phyloP scores from a whole-genome alignment of 176 grass and related monocot genomes.

The Luzula sylvatica region DNA sequence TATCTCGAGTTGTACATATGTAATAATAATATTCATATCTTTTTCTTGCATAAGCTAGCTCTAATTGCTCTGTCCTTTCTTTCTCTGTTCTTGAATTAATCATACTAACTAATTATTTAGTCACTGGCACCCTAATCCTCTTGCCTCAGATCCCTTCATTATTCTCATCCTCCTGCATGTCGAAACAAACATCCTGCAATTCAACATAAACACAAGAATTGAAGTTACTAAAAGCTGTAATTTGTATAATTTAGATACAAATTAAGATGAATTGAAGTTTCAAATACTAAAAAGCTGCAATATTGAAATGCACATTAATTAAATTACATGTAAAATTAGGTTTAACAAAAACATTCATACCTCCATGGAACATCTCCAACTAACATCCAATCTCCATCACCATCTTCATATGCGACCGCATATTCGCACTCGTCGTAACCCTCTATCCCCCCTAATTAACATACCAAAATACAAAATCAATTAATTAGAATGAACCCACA shows the following conservation, averaged over 20 bases:
- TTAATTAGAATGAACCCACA: too few species aligned
- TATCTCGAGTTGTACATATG: not conserved
- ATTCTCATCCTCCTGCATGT: slow-evolving; percentile 84
- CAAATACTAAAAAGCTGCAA: too few species aligned
- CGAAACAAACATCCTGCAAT: slow-evolving; percentile 60
- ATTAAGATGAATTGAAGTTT: too few species aligned
- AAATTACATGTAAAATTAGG: not conserved
- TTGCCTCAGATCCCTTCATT: slow-evolving; percentile 74
- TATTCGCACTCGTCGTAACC: slow-evolving; percentile 49
- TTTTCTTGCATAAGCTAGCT: not conserved
- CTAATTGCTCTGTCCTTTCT: not conserved
- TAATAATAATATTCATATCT: not conserved
- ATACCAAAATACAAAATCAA: slow-evolving; percentile 4
- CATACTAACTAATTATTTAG: slow-evolving; percentile 1
- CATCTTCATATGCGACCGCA: slow-evolving; percentile 79
- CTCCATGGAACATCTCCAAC: slow-evolving; percentile 97
- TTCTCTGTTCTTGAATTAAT: not conserved
- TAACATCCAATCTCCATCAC: slow-evolving; percentile 96
- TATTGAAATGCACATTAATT: not conserved
- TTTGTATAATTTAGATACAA: too few species aligned
- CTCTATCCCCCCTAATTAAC: slow-evolving; percentile 42
- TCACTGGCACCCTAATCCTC: slow-evolving; percentile 49
- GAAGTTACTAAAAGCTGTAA: too few species aligned
- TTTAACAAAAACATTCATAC: slow-evolving; percentile 30
- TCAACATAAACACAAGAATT: not conserved